phyloP scores from a whole-genome alignment of 139 green algal genomes.

The Chlorella sp. region DNA sequence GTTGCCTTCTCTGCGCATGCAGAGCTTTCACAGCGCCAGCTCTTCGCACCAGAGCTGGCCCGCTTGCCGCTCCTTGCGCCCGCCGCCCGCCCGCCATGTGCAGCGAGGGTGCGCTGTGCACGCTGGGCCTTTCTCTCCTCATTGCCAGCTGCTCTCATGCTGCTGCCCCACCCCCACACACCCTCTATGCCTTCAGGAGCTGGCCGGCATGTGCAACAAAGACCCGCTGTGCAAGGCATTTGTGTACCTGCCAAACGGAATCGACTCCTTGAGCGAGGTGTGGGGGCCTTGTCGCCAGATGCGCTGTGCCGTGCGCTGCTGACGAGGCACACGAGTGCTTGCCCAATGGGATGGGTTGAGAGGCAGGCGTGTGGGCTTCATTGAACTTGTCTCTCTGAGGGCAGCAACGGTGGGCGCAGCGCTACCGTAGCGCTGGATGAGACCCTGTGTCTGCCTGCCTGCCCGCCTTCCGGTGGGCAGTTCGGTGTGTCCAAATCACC shows the following conservation, averaged over 20 bases:
- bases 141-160: background rate
- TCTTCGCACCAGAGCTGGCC: too few relatives aligned
- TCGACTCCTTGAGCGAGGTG: constrained; percentile 25
- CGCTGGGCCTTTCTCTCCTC: background rate
- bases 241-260: constrained; percentile 35
- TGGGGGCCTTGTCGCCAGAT: too few relatives aligned
- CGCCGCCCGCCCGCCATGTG: too few relatives aligned
- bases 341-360: background rate
- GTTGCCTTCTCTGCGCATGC: background rate
- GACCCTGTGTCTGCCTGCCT: too few relatives aligned
- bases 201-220: constrained; percentile 20
- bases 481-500: background rate
- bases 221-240: constrained; percentile 42
- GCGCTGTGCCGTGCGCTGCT: background rate
- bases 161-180: background rate
- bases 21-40: too few relatives aligned
- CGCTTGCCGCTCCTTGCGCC: too few relatives aligned
- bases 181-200: background rate
- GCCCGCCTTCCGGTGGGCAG: background rate
- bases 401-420: background rate
- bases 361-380: too few relatives aligned
- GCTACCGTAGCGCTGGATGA: background rate
- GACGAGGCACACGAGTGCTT: background rate
- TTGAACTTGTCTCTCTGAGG: background rate
- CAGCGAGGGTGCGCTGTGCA: too few relatives aligned